phyloP scores from a whole-genome alignment of 139 green algal genomes.

The Limnomonas spitsbergensis region DNA sequence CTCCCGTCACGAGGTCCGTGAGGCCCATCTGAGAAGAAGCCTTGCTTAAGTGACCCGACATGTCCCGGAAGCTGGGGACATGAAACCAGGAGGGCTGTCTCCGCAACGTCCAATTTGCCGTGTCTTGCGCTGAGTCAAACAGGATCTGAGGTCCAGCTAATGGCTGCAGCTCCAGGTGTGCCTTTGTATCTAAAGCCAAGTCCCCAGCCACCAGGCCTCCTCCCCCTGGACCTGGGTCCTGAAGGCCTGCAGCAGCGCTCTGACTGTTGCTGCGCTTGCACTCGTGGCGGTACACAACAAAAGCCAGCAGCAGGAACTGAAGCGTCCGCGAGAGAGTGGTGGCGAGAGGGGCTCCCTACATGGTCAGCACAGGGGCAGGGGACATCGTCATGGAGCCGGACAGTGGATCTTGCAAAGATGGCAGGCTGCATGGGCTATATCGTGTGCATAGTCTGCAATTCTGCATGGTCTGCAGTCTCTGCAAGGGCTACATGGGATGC shows the following conservation, averaged over 20 bases:
- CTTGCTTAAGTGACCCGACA: not conserved
- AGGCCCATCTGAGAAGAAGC: not conserved
- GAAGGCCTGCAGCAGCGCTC: no score
- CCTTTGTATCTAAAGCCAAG: not conserved
- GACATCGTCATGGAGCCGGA: not conserved
- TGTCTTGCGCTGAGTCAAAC: not conserved
- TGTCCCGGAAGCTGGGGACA: not conserved
- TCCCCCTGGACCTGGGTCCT: no score
- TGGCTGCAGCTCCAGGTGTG: not conserved
- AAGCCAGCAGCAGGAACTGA: slow-evolving; percentile 30
- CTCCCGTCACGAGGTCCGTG: not conserved
- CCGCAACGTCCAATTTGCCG: not conserved
- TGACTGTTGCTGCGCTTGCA: not conserved
- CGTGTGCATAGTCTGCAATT: no score
- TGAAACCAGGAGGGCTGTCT: not conserved
- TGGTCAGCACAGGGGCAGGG: not conserved
- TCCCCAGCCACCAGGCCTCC: not conserved
- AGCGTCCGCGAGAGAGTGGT: slow-evolving; percentile 31
- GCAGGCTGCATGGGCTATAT: no score
- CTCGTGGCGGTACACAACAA: slow-evolving; percentile 20
- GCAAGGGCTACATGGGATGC: no score
- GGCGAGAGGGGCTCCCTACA: slow-evolving; percentile 28
- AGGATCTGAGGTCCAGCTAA: not conserved
- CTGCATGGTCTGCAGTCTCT: no score
- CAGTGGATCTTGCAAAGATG: no score